Conservation (phyloP, 306 rosid genomes). For the Elaeagnus macrophylla region DNA sequence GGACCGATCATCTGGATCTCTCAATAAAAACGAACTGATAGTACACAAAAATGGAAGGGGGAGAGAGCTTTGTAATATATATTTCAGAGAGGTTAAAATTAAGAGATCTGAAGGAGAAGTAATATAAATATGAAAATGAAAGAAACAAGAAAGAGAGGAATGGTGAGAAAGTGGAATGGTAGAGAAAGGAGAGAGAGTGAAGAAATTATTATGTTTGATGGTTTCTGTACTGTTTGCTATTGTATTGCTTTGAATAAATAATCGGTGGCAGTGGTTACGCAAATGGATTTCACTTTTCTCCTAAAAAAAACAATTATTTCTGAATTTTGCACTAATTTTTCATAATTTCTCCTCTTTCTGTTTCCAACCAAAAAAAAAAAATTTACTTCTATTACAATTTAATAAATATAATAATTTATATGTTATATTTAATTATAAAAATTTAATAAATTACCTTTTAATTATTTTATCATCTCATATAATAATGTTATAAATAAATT, state of each 20-base stretch:
- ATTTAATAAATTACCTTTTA: too few species aligned
- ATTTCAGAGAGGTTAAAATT: not conserved
- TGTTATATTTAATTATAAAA: too few species aligned
- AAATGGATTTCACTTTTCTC: constrained; percentile 29
- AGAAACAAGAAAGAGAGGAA: constrained; percentile 7
- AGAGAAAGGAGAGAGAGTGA: constrained; percentile 4
- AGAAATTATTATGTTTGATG: constrained; percentile 2
- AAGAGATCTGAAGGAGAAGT: not conserved
- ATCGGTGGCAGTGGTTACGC: constrained; percentile 42
- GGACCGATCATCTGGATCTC: constrained; percentile 7
- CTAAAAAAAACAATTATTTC: too few species aligned
- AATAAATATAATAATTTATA: too few species aligned
- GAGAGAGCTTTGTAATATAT: not conserved
- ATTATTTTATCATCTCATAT: too few species aligned
- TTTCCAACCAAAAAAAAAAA: not conserved
- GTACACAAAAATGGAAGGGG: constrained; percentile 7
- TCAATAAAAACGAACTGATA: too few species aligned
- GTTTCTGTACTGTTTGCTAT: too few species aligned
- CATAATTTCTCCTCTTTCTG: not conserved
- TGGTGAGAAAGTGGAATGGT: constrained; percentile 5
- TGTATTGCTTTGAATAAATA: constrained; percentile 1
- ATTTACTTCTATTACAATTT: too few species aligned
- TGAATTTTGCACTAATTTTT: not conserved
- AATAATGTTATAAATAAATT: too few species aligned
- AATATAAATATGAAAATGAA: not conserved